Base-by-base conservation (phyloP, 805 yeast genomes). In the Pichia pseudocactophila region DNA sequence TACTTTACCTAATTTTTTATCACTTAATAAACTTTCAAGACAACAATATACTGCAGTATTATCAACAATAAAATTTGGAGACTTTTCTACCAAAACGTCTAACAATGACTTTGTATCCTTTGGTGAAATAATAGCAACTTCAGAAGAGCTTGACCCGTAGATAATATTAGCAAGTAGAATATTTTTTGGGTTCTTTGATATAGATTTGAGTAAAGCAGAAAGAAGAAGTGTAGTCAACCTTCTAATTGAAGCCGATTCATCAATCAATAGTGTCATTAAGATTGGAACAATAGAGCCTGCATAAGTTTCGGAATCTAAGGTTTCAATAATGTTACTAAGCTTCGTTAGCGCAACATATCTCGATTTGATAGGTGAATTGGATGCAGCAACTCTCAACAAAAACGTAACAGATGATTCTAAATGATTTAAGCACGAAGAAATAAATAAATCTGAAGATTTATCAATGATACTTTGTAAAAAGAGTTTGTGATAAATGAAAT, bases 241-340 rank as follows among this genome's bases (percentile, higher is more conserved):
- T 64, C 88, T 75, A 31, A 83, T 66, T 22, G 65, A 58, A 42
- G 70, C 70, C 38, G 70, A 71, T 1, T 65, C 42, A 55, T 78
- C 83, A 30, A 62, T 59, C 31, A 82, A 62, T 1, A 81, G 75
- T 16, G 78, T 68, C 4, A 78, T 51, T 12, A 81, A 51, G 36
- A 76, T 59, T 26, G 92, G 92, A 16, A 76, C 66, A 39, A 82
- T 50, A 26, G 81, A 66, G 52, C 80, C 74, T 13, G 73, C 56
- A 45, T 62, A 66, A 12, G 48, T 43, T 8, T 53, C 47, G 2
- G 48, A 44, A 18, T 66, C 65, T 10, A 65, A 51, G 11, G 66
- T 63, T 30, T 64, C 63, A 36, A 72, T 47, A 19, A 50, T 58
- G 20, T 56, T 51, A 13, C 63, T 65, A 31, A 79, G 50, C 26